Percentiles rank a stretch among this genome's conserved stretches.
These are phyloP conservation scores for Kwoniella dendrophila DNA, from an alignment of 768 basidiomycete genomes.

Conservation along the genomic window DNA sequence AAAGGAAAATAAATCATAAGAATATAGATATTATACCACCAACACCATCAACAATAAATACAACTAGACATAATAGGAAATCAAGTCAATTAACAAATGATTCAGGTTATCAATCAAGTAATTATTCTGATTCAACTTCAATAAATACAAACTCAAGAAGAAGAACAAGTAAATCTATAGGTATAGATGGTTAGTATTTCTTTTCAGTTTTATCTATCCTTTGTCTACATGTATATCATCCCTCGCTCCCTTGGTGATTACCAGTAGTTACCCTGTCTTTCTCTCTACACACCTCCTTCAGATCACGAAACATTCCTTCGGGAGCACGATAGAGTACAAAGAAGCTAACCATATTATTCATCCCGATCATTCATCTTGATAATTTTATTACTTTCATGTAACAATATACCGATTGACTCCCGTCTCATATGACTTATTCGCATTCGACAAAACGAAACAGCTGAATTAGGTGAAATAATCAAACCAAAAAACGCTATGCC, in stretches of 20 bases:
- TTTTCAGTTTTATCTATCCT: not conserved
- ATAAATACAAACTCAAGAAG: slow-evolving; percentile 6
- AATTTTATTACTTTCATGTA: too few species aligned
- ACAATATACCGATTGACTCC: too few species aligned
- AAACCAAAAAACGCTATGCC: slow-evolving; percentile 11
- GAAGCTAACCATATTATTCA: too few species aligned
- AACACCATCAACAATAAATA: slow-evolving; percentile 23
- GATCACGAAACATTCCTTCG: too few species aligned
- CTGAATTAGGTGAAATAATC: slow-evolving; percentile 14
- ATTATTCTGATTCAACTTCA: slow-evolving; percentile 4
- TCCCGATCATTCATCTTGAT: too few species aligned
- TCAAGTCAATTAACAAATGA: slow-evolving; percentile 9
- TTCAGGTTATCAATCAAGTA: slow-evolving; percentile 9
- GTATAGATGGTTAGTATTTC: slow-evolving; percentile 28
- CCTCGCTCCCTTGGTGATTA: too few species aligned
- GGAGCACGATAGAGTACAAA: too few species aligned
- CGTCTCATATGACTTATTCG: too few species aligned
- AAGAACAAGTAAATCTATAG: slow-evolving; percentile 23
- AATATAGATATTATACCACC: slow-evolving; percentile 35
- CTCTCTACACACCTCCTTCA: too few species aligned
- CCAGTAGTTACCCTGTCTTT: too few species aligned
- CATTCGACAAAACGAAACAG: not conserved
- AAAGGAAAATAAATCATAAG: slow-evolving; percentile 1
- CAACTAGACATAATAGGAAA: slow-evolving; percentile 17
- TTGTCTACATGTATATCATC: not conserved